Evolutionary conservation across 306 rosid genomes (phyloP).

Genomic region (Lathyrus aphaca): DNA sequence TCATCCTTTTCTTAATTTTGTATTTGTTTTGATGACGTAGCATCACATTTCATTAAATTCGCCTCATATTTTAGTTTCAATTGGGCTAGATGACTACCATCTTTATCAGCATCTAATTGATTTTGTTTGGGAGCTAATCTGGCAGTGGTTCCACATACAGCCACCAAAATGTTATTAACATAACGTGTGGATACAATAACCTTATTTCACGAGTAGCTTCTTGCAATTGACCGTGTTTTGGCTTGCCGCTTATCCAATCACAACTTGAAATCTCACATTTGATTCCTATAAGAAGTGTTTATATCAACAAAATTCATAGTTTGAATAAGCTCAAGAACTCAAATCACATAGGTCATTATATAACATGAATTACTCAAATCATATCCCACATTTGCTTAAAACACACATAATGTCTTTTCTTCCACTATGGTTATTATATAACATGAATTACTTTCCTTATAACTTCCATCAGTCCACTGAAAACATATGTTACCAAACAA

Average conservation of each 20-base stretch:
- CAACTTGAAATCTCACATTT: constrained; percentile 70
- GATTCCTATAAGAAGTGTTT: constrained; percentile 57
- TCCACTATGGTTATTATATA: constrained; percentile 59
- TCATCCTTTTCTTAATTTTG: constrained; percentile 47
- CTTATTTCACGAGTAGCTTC: constrained; percentile 94
- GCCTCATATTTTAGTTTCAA: constrained; percentile 48
- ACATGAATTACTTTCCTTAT: constrained; percentile 71
- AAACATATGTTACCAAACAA: constrained; percentile 35
- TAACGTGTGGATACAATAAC: constrained; percentile 36
- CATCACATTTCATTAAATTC: constrained; percentile 44
- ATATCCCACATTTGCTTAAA: no score
- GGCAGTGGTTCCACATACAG: constrained; percentile 50
- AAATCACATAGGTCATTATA: constrained; percentile 43
- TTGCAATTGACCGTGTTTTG: constrained; percentile 90
- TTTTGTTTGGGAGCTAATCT: constrained; percentile 40
- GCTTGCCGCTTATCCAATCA: constrained; percentile 81
- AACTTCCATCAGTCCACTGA: constrained; percentile 73
- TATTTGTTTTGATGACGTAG: constrained; percentile 45
- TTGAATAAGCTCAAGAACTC: constrained; percentile 20
- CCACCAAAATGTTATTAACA: constrained; percentile 27
- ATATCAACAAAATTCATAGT: constrained; percentile 32
- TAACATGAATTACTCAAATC: constrained; percentile 60
- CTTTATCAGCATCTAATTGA: constrained; percentile 43
- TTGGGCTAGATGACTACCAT: constrained; percentile 38
- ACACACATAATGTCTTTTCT: no score